Conservation (phyloP, 2,329 filamentous ascomycete genomes). For the Claviceps monticola region DNA sequence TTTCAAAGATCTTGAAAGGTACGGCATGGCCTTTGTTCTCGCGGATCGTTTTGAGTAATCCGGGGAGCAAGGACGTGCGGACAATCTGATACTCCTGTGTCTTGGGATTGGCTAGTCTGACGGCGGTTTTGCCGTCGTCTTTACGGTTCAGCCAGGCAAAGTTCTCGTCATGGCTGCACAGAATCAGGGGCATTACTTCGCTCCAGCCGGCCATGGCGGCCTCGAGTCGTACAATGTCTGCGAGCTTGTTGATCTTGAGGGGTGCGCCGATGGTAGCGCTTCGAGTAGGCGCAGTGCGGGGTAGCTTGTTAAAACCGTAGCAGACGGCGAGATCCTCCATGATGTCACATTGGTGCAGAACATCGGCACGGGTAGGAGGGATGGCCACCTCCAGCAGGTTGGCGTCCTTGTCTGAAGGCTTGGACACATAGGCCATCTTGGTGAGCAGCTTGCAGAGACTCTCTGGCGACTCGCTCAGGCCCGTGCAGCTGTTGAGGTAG, state of each 20-base stretch:
- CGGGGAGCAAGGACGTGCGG: constrained; percentile 71
- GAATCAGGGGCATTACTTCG: constrained; percentile 88
- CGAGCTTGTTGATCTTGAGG: constrained; percentile 84
- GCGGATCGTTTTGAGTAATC: constrained; percentile 81
- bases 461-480: constrained; percentile 59
- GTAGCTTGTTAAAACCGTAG: constrained; percentile 94
- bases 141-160: constrained; percentile 87
- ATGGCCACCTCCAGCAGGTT: constrained; percentile 70
- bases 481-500: constrained; percentile 89
- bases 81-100: constrained; percentile 89
- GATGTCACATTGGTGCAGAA: constrained; percentile 91
- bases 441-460: constrained; percentile 66
- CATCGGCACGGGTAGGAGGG: constrained; percentile 81
- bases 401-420: constrained; percentile 53
- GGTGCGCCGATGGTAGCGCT: constrained; percentile 77
- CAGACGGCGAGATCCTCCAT: constrained; percentile 98
- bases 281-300: constrained; percentile 73
- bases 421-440: constrained; percentile 80
- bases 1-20: constrained; percentile 87
- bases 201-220: constrained; percentile 90
- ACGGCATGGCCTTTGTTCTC: constrained; percentile 85
- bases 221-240: constrained; percentile 80
- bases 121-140: constrained; percentile 71
- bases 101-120: constrained; percentile 84
- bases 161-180: constrained; percentile 97